Base-by-base conservation (phyloP, 2,329 filamentous ascomycete genomes). In the Pyrenophora graminea region DNA sequence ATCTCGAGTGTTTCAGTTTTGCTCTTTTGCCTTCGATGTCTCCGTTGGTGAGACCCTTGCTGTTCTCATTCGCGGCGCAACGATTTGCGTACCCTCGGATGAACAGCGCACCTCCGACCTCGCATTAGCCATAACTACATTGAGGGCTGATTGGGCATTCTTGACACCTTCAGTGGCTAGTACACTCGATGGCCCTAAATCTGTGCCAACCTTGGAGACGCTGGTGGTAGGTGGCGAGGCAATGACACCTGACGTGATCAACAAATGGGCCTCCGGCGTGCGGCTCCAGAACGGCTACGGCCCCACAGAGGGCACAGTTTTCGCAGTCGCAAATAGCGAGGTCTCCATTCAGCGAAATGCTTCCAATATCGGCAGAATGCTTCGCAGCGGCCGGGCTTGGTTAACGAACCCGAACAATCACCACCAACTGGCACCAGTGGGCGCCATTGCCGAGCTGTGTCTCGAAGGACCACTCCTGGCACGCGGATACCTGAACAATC, bases 81-180 rank as follows among this genome's bases (percentile, higher is more conserved):
- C 63, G 3, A 58, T 73, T 6, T 74, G 71, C 39, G 58, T 74
- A 15, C 69, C 71, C 1, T 68, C 66, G 1, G 69, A 74, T 18
- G 58, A 70, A 27, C 75, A 79, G 36, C 74, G 77, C 4, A 66
- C 77, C 21, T 73, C 76, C 32, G 74, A 80, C 53, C 69, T 80
- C 9, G 67, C 74, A 5, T 71, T 71, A 12, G 63, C 69, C 2
- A 66, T 72, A 25, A 70, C 64, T 25, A 57, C 55, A 5, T 33
- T 69, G 23, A 55, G 55, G 15, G 65, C 64, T 1, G 62, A 63
- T n/a, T 71, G 67, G 69, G 65, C 64, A 4, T 69, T 68, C 43
- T 51, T 72, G 18, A 72, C 69, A 7, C 69, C 69, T 12, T 70
- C 69, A 6, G 63, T 71, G 1, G 69, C 67, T n/a, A 67, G 75